Base-by-base conservation (phyloP, 495 filamentous ascomycete genomes). In the Lophiotrema nucula region DNA sequence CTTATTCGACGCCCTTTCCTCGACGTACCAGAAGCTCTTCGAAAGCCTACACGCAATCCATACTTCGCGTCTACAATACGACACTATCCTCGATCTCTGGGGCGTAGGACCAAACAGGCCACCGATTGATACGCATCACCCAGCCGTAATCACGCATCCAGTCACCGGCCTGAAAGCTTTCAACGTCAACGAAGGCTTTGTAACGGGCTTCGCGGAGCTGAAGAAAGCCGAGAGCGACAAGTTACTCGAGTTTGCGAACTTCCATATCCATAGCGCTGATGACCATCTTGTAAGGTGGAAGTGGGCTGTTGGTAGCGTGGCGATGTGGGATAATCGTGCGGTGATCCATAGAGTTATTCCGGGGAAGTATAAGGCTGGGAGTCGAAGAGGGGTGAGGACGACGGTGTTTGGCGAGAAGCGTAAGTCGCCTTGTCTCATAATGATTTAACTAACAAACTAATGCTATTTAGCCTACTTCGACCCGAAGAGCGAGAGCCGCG, bases 351-450 rank as follows among this genome's bases (percentile, higher is more conserved):
- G 79, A 2, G 77, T 80, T 22, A 79, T 80, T 49, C 79, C 79
- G 0, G 79, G 78, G 5, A 75, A 67, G 18, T 82, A 82, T 41
- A 69, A 76, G 38, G 16, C 53, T 41, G 74, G 70, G 19, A 66
- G 67, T 6, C 62, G 79, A 39, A 69, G 74, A 47, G 79, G 77
- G 6, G 75, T 80, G 19, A 65, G 78, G 25, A 82, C 78, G 6
- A 81, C 79, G 3, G 78, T 82, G 0, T 80, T 79, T 60, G 79
- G 79, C 0, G 78, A 80, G 68, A 81, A 78, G 53, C 79, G 77
- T 81, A 65, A 70, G 75, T 69, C 21, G 8, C 35, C 26, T 21
- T 28, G 28, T 18, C 11, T 26, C 43, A 19, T 38, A 23, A 13
- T 0, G 43, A 38, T 1, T 21, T 15, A 42, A 48, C 10, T 1